These are phyloP conservation scores for Pneumocystis murina DNA, from an alignment of 1,139 yeast species.

Conservation along the genomic window DNA sequence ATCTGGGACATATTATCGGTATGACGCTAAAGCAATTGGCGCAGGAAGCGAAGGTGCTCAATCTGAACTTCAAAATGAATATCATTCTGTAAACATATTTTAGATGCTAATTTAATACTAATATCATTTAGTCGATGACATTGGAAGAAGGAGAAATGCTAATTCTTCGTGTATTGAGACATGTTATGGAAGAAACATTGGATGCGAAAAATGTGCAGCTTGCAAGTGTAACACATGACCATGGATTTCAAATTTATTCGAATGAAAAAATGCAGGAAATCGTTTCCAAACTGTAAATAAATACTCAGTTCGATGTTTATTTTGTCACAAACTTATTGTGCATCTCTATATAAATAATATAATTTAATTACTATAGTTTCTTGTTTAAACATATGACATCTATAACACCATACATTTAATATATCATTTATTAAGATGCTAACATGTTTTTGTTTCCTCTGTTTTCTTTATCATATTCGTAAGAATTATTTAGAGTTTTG, in stretches of 20 bases:
- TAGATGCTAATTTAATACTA: background rate
- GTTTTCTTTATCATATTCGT: background rate
- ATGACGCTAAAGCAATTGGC: slow-evolving; percentile 97
- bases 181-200: slow-evolving; percentile 97
- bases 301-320: slow-evolving; percentile 16
- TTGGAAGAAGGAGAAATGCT: slow-evolving; percentile 84
- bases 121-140: slow-evolving; percentile 51
- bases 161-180: slow-evolving; percentile 79
- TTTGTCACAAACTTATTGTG: background rate
- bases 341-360: background rate
- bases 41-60: slow-evolving; percentile 99
- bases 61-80: slow-evolving; percentile 91
- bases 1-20: slow-evolving; percentile 91
- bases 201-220: slow-evolving; percentile 93
- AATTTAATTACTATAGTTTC: background rate
- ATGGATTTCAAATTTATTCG: slow-evolving; percentile 73
- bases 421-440: background rate
- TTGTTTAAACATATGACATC: background rate
- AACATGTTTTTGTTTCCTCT: background rate
- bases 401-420: background rate
- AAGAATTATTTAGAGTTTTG: background rate
- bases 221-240: slow-evolving; percentile 76
- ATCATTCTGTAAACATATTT: slow-evolving; percentile 34
- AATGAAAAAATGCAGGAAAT: slow-evolving; percentile 76
- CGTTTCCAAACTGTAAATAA: slow-evolving; percentile 43